These are phyloP conservation scores for Hordeum marinum DNA, from an alignment of 176 grass and related monocot species.

Conservation along the genomic window DNA sequence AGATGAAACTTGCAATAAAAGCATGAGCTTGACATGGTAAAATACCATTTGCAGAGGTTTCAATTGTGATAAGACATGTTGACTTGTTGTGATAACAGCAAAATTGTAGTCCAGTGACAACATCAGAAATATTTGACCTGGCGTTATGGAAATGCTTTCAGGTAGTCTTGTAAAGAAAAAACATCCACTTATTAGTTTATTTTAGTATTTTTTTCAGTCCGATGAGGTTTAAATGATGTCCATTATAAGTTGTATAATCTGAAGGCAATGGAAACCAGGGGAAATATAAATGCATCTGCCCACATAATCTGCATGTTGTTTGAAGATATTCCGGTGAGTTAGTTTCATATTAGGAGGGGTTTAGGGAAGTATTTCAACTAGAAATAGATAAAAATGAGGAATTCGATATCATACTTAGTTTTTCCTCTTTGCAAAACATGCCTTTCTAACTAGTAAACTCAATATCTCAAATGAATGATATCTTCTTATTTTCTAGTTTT, in stretches of 20 bases:
- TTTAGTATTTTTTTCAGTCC: neutral
- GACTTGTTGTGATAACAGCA: no score
- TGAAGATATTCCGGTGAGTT: neutral
- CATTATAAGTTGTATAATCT: neutral
- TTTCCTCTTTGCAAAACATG: no score
- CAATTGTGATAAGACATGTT: no score
- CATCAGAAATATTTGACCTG: no score
- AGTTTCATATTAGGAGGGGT: neutral
- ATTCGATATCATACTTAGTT: neutral
- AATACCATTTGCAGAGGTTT: no score
- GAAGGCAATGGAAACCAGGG: neutral
- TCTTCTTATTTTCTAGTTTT: neutral
- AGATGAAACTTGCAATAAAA: no score
- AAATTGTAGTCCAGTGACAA: no score
- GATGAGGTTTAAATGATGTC: neutral
- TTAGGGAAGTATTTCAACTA: no score
- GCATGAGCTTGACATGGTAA: no score
- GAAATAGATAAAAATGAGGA: neutral
- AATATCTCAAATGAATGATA: neutral
- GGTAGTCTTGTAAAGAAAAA: neutral
- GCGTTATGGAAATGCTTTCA: no score
- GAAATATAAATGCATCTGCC: neutral
- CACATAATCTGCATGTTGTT: neutral
- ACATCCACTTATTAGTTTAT: neutral
- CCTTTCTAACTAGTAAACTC: no score